phyloP scores from a whole-genome alignment of 805 yeast genomes.

The Teunomyces pallodes region DNA sequence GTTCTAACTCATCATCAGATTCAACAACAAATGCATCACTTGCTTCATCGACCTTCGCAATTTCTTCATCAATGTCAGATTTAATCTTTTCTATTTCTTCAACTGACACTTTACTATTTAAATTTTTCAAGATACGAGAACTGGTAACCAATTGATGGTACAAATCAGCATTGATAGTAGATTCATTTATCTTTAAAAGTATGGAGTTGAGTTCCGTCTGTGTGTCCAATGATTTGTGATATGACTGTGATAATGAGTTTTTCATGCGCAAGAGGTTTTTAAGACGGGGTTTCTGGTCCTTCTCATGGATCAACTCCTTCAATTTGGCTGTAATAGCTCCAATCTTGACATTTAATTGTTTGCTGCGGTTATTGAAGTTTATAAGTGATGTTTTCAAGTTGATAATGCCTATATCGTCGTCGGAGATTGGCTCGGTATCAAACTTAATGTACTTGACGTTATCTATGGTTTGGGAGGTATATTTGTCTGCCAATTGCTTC shows the following conservation, averaged over 20 bases:
- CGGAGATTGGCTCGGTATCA: slow-evolving; percentile 15
- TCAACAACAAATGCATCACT: slow-evolving; percentile 18
- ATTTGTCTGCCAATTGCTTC: slow-evolving; percentile 17
- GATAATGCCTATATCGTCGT: slow-evolving; percentile 31
- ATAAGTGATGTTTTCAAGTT: slow-evolving; percentile 21
- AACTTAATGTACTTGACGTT: slow-evolving; percentile 22
- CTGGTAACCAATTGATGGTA: slow-evolving; percentile 26
- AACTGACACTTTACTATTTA: slow-evolving; percentile 27
- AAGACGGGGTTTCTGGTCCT: slow-evolving; percentile 16
- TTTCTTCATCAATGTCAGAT: slow-evolving; percentile 28
- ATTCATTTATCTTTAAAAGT: slow-evolving; percentile 34
- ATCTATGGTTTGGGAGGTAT: slow-evolving; percentile 7
- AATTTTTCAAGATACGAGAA: slow-evolving; percentile 20
- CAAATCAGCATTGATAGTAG: slow-evolving; percentile 25
- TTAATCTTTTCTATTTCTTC: slow-evolving; percentile 27
- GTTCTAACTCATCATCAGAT: slow-evolving; percentile 28
- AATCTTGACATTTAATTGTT: slow-evolving; percentile 18
- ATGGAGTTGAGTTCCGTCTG: slow-evolving; percentile 22
- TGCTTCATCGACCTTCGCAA: slow-evolving; percentile 26
- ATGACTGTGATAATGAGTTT: slow-evolving; percentile 13
- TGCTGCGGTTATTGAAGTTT: slow-evolving; percentile 17
- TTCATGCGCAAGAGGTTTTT: slow-evolving; percentile 16
- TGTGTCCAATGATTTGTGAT: slow-evolving; percentile 15
- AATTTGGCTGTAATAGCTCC: slow-evolving; percentile 16
- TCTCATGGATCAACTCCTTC: slow-evolving; percentile 10